Evolutionary conservation across 345 rosid genomes (phyloP), one percentile per base, ranked within the genome.

Genomic region (Excoecaria cochinchinensis): DNA sequence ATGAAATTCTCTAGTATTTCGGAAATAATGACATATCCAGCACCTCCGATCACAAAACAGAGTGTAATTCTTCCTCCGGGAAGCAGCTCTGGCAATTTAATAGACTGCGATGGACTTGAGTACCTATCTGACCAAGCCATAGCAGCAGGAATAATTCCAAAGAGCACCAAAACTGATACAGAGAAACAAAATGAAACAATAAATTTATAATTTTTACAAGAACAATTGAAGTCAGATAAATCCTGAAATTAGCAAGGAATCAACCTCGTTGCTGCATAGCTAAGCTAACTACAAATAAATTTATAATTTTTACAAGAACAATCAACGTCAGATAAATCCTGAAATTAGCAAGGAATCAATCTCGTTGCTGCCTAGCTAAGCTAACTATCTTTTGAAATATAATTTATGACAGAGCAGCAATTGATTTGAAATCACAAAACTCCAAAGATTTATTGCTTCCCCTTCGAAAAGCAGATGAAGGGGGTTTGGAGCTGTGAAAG

Each of bases 111-210:
- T 56, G 96, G 65, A 67, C 60, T 80, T 14, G 85, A 79, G 81
- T 91, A 90, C 79, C 93, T 79, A 78, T 94, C 97, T n/a, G 91
- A 91, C 97, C 97, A 94, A 56, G 97, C 86, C 98, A 94, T 92
- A 52, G 95, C 93, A 25, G 95, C 97, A 69, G 97, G 98, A 68
- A 94, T 84, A 69, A 94, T 82, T 73, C 97, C 98, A 44, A 94
- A 91, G 71, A 92, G 79, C 73, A 92, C 90, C 72, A 94, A 68
- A 63, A 90, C 98, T 94, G 76, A 46, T 71, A 5, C 36, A 48
- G 16, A 60, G 13, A 3, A 69, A 50, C 3, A 17, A 19, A 16
- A 55, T 4, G 3, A 19, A 55, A 55, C 21, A 71, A 40, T 4
- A 70, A 70, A 17, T 10, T 31, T 19, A 0, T 48, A 69, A 69